phyloP scores from a whole-genome alignment of 1,284 basidiomycete species.

The Apiotrichum domesticum region DNA sequence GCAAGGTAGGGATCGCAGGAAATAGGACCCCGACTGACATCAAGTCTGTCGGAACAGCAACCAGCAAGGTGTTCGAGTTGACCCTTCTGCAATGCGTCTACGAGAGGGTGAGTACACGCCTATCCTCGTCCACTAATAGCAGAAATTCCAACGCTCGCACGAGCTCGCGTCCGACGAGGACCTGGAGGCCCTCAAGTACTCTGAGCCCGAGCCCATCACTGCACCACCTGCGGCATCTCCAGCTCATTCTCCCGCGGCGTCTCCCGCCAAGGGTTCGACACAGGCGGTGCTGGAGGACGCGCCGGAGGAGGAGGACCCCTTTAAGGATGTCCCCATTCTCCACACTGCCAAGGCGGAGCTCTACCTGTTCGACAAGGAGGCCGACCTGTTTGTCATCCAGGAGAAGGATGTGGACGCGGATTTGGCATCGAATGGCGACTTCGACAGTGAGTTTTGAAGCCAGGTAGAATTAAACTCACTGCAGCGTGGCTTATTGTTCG shows the following conservation, averaged over 20 bases:
- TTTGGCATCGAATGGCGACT: conserved; percentile 57
- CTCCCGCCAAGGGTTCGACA: conserved; percentile 1
- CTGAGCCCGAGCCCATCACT: conserved; percentile 3
- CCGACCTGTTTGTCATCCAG: conserved; percentile 65
- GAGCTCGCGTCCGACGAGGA: conserved; percentile 63
- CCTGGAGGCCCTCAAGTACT: conserved; percentile 64
- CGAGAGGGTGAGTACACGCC: conserved; percentile 52
- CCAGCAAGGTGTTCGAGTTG: conserved; percentile 80
- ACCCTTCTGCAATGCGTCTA: conserved; percentile 93
- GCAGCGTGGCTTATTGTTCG: conserved; percentile 46
- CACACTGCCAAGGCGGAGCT: conserved; percentile 50
- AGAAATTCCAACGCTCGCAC: conserved; percentile 70
- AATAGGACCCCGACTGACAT: too few relatives aligned
- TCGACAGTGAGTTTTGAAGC: conserved; percentile 43
- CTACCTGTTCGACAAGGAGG: conserved; percentile 65
- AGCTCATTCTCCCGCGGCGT: not conserved
- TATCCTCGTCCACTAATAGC: conserved; percentile 22
- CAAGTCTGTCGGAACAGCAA: conserved; percentile 63
- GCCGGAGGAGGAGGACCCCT: conserved; percentile 31
- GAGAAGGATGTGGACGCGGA: conserved; percentile 61
- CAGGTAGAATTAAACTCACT: not conserved
- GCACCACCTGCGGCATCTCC: not conserved
- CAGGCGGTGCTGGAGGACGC: conserved; percentile 6
- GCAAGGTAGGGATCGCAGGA: conserved; percentile 26
- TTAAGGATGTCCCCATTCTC: conserved; percentile 44